phyloP scores from a whole-genome alignment of 2,329 filamentous ascomycete genomes.

The Triangularia setosa region DNA sequence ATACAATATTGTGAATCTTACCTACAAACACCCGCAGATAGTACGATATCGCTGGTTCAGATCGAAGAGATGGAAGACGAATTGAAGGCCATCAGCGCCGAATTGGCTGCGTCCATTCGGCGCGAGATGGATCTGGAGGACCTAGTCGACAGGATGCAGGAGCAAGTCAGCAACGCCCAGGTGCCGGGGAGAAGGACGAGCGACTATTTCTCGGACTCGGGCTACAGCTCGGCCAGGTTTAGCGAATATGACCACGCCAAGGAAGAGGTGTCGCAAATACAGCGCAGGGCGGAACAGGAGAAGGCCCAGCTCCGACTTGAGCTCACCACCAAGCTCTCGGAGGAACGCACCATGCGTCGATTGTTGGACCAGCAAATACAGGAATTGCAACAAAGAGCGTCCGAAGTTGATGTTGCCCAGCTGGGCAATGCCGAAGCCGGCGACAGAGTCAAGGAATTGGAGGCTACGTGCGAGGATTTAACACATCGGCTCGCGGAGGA shows the following conservation, averaged over 20 bases:
- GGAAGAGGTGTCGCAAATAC: constrained; percentile 76
- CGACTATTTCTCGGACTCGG: constrained; percentile 97
- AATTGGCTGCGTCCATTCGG: constrained; percentile 87
- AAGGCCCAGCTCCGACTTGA: constrained; percentile 82
- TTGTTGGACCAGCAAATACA: constrained; percentile 81
- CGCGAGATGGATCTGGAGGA: constrained; percentile 97
- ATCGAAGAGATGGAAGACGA: constrained; percentile 92
- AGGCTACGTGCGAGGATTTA: constrained; percentile 75
- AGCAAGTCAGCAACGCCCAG: constrained; percentile 62
- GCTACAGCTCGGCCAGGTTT: constrained; percentile 77
- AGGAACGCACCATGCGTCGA: constrained; percentile 73
- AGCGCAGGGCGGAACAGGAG: constrained; percentile 83
- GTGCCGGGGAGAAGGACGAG: constrained; percentile 71
- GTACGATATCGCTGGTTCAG: constrained; percentile 43
- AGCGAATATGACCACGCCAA: constrained; percentile 61
- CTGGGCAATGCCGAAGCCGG: constrained; percentile 54
- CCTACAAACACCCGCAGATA: constrained; percentile 44
- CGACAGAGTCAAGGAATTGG: constrained; percentile 70
- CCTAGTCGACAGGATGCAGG: constrained; percentile 79
- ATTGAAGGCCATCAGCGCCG: constrained; percentile 84
- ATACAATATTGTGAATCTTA: constrained; percentile 50
- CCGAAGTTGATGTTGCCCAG: constrained; percentile 54
- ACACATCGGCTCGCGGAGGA: constrained; percentile 80
- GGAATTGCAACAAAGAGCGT: constrained; percentile 73
- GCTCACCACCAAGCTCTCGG: constrained; percentile 79